Evolutionary conservation across 2,329 filamentous ascomycete species (phyloP).

Genomic region (Rachicladosporium sp.): DNA sequence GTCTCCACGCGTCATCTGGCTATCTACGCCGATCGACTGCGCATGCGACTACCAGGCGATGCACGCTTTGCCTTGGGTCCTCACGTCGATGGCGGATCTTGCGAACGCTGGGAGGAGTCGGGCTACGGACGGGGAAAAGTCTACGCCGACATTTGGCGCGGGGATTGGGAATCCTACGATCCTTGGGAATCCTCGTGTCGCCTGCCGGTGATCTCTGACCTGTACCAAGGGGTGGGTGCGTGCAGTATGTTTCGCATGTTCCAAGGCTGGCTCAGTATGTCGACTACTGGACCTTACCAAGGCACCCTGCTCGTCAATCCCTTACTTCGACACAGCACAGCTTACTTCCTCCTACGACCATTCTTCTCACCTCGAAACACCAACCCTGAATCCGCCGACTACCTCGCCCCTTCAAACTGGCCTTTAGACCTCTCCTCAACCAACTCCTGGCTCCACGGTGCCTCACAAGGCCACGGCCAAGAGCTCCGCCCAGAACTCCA

Average conservation of each 20-base stretch:
- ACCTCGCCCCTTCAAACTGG: slow-evolving; percentile 49
- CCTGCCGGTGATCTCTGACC: slow-evolving; percentile 54
- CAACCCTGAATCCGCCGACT: slow-evolving; percentile 24
- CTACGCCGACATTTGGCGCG: slow-evolving; percentile 61
- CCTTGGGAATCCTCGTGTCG: slow-evolving; percentile 66
- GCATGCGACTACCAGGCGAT: slow-evolving; percentile 44
- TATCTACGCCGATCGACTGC: slow-evolving; percentile 37
- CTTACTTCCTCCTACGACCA: slow-evolving; percentile 69
- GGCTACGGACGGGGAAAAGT: slow-evolving; percentile 52
- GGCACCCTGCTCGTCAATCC: slow-evolving; percentile 78
- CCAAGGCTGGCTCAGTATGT: slow-evolving; percentile 82
- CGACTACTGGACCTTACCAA: slow-evolving; percentile 56
- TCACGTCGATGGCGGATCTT: slow-evolving; percentile 39
- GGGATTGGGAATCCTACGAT: slow-evolving; percentile 70
- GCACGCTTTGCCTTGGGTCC: slow-evolving; percentile 44
- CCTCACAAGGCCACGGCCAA: slow-evolving; percentile 54
- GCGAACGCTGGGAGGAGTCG: slow-evolving; percentile 44
- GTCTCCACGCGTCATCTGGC: slow-evolving; percentile 35
- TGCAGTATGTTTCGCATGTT: slow-evolving; percentile 80
- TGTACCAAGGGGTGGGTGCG: slow-evolving; percentile 70
- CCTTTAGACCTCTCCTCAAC: slow-evolving; percentile 39
- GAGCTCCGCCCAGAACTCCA: slow-evolving; percentile 54
- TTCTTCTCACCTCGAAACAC: slow-evolving; percentile 54
- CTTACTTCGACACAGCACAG: slow-evolving; percentile 59
- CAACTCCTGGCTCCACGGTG: slow-evolving; percentile 53